Evolutionary conservation across 257 asterid species (phyloP), one percentile per base, ranked within the genome.

Genomic region (Rauvolfia tetraphylla): DNA sequence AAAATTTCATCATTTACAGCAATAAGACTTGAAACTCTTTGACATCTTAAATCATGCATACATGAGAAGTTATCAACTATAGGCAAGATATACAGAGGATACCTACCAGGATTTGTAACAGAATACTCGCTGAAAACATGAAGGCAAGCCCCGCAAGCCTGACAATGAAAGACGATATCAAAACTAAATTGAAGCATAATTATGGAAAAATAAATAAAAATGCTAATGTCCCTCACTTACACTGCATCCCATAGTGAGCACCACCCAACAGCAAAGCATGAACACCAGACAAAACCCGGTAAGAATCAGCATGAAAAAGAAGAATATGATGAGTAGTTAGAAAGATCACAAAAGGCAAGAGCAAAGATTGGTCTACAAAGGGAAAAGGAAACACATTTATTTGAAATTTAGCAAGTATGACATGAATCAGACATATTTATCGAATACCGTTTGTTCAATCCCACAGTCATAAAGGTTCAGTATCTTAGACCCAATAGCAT

Each of bases 71-170:
- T 8, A 62, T 57, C 59, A 69, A 38, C 42, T 18, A n/a, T 31
- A 62, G 74, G 17, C 11, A 48, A 27, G 20, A 51, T 49, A 27
- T 18, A 58, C 58, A 42, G 65, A 42, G 23, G 38, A 76, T 70
- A 86, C 93, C 41, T 85, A 95, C 99, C 97, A 95, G 79, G 80
- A 95, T 88, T 80, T 93, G 99, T 79, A 95, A 92, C 86, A 95
- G 81, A 80, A 95, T 87, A 88, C 98, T 93, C 58, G 98, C 59
- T 23, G 98, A 95, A 87, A 95, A 95, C 99, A 93, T 93, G 85
- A 93, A 95, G 46, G 99, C 99, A 76, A 95, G 96, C 79, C 99
- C 99, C 63, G 96, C 97, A 82, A 95, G 99, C 86, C 98, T 95
- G 97, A n/a, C 78, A 67, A 78, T 61, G 27, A 76, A 75, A 79